A percentile compares a stretch with the other conserved stretches of the same genome.
phyloP scores from a whole-genome alignment of 169 alveolate species.

The Babesia caballi region DNA sequence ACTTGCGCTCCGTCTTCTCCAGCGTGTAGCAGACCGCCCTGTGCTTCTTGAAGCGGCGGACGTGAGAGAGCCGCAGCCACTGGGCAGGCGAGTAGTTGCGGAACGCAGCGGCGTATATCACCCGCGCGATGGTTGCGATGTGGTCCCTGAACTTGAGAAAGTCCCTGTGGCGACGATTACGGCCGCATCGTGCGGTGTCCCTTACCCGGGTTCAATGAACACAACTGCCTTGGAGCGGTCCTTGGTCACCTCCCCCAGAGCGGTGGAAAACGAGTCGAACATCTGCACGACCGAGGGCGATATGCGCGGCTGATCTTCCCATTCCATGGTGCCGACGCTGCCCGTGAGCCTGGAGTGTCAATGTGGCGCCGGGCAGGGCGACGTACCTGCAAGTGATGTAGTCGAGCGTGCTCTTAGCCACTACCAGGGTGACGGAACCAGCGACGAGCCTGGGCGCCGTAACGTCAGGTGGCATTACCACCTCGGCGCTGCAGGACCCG shows the following conservation, averaged over 20 bases:
- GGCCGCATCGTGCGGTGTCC: not conserved
- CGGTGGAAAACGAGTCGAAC: conserved; percentile 70
- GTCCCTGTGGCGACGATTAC: conserved; percentile 50
- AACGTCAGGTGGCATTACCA: conserved; percentile 10
- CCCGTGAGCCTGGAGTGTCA: conserved; percentile 40
- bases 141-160: conserved; percentile 74
- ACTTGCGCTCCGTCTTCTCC: conserved; percentile 4
- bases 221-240: conserved; percentile 23
- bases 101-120: conserved; percentile 72
- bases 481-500: conserved; percentile 29
- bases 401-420: conserved; percentile 72
- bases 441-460: conserved; percentile 1
- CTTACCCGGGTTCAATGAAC: conserved; percentile 59
- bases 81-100: conserved; percentile 62
- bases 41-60: conserved; percentile 34
- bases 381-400: conserved; percentile 72
- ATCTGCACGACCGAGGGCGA: conserved; percentile 71
- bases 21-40: conserved; percentile 46
- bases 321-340: conserved; percentile 51
- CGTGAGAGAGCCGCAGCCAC: conserved; percentile 56
- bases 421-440: conserved; percentile 30
- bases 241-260: conserved; percentile 45
- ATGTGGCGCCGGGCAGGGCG: not conserved
- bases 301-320: conserved; percentile 74
- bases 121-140: conserved; percentile 71